Percentiles rank a stretch among this genome's conserved stretches.
phyloP scores from a whole-genome alignment of 768 basidiomycete species.

The Leucosporidium scottii region DNA sequence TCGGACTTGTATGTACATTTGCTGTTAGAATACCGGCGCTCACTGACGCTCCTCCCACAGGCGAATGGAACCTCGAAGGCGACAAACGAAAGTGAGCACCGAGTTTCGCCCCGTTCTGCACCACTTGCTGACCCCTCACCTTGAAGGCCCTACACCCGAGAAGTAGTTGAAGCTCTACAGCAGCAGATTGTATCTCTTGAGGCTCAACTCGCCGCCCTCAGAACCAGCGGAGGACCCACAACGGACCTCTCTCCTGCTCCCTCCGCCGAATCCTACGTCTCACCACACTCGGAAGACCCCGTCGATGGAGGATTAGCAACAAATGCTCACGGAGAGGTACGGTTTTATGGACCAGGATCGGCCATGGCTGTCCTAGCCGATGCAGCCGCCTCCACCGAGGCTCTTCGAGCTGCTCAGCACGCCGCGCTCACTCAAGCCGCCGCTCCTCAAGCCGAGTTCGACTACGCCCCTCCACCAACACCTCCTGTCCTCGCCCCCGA shows the following conservation, averaged over 20 bases:
- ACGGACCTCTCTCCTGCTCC: not conserved
- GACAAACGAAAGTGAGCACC: not conserved
- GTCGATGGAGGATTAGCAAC: not conserved
- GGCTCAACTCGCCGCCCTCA: not conserved
- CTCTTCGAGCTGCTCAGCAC: not conserved
- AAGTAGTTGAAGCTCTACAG: conserved; percentile 15
- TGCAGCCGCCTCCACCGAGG: not conserved
- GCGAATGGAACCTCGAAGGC: not conserved
- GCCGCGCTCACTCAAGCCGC: conserved; percentile 5
- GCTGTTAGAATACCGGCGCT: too few species aligned
- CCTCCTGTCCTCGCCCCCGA: conserved; percentile 23
- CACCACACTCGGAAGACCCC: not conserved
- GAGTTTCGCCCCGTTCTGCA: too few species aligned
- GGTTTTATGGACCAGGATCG: conserved; percentile 7
- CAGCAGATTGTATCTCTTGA: conserved; percentile 29
- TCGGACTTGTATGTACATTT: too few species aligned
- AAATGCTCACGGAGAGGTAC: conserved; percentile 6
- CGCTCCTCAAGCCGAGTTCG: not conserved
- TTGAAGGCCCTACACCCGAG: not conserved
- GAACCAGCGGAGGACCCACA: too few species aligned
- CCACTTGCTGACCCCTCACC: not conserved
- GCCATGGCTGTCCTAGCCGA: conserved; percentile 22
- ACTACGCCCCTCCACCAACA: conserved; percentile 5
- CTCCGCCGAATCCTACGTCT: not conserved
- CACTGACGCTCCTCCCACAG: too few species aligned